Percentiles rank a stretch among this genome's conserved stretches.
phyloP scores from a whole-genome alignment of 345 rosid genomes.

The Euclidium syriacum region DNA sequence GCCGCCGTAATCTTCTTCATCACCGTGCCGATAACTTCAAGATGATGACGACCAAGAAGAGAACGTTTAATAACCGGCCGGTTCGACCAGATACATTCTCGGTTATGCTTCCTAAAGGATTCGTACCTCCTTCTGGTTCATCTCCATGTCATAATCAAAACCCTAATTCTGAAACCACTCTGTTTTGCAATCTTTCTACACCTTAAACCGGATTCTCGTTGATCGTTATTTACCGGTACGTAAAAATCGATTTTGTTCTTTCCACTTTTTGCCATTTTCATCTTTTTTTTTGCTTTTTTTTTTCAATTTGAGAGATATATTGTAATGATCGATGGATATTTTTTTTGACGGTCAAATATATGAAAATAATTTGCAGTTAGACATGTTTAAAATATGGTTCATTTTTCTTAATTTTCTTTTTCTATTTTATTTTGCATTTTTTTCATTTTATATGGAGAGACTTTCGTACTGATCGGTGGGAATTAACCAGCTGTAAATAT shows the following conservation, averaged over 20 bases:
- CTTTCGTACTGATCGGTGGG: too few relatives aligned
- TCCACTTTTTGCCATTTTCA: constrained; percentile 13
- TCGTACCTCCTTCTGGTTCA: constrained; percentile 30
- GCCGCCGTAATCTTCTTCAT: constrained; percentile 19
- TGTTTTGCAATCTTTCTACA: constrained; percentile 18
- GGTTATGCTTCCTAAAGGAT: constrained; percentile 30
- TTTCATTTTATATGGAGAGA: not conserved
- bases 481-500: not conserved
- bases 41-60: constrained; percentile 22
- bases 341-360: constrained; percentile 4
- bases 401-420: too few relatives aligned
- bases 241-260: constrained; percentile 15
- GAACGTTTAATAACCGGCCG: constrained; percentile 15
- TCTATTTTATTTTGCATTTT: too few relatives aligned
- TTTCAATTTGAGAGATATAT: not conserved
- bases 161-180: constrained; percentile 20
- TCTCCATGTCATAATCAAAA: constrained; percentile 26
- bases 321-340: not conserved
- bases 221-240: constrained; percentile 5
- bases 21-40: constrained; percentile 17
- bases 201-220: constrained; percentile 9
- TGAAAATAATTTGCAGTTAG: not conserved
- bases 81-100: constrained; percentile 19
- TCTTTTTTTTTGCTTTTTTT: not conserved
- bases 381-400: too few relatives aligned